phyloP scores from a whole-genome alignment of 257 asterid genomes.

The Nicotiana otophora region DNA sequence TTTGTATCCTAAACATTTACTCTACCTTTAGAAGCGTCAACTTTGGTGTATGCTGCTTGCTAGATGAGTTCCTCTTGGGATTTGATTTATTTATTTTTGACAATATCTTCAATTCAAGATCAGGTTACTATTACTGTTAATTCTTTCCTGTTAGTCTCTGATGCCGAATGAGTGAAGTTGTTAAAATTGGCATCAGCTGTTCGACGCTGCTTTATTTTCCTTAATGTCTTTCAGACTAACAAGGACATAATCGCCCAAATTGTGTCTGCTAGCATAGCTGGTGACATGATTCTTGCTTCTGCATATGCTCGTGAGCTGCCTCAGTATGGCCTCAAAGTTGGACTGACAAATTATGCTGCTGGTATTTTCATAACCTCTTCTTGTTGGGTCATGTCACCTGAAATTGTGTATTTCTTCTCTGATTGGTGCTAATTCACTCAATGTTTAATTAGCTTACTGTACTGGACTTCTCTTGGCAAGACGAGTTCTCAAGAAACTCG shows the following conservation, averaged over 20 bases:
- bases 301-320: conserved; percentile 83
- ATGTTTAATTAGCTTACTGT: conserved; percentile 57
- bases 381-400: background rate
- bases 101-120: background rate
- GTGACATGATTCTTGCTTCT: conserved; percentile 69
- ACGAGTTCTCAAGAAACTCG: conserved; percentile 67
- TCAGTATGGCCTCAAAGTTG: conserved; percentile 70
- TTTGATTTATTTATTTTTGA: background rate
- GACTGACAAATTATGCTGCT: conserved; percentile 82
- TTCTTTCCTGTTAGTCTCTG: background rate
- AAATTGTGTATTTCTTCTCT: background rate
- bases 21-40: background rate
- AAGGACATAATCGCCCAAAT: conserved; percentile 69
- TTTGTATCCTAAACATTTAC: conserved; percentile 45
- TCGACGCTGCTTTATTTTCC: conserved; percentile 13
- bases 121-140: background rate
- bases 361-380: conserved; percentile 28
- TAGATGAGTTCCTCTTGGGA: background rate
- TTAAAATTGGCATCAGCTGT: background rate
- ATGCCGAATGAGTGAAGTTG: background rate
- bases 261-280: conserved; percentile 72
- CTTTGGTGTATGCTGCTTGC: background rate
- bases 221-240: conserved; percentile 55
- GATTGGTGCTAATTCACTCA: background rate
- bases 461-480: conserved; percentile 87